Conservation (phyloP, 2,329 filamentous ascomycete genomes). For the Ascochyta lentis region DNA sequence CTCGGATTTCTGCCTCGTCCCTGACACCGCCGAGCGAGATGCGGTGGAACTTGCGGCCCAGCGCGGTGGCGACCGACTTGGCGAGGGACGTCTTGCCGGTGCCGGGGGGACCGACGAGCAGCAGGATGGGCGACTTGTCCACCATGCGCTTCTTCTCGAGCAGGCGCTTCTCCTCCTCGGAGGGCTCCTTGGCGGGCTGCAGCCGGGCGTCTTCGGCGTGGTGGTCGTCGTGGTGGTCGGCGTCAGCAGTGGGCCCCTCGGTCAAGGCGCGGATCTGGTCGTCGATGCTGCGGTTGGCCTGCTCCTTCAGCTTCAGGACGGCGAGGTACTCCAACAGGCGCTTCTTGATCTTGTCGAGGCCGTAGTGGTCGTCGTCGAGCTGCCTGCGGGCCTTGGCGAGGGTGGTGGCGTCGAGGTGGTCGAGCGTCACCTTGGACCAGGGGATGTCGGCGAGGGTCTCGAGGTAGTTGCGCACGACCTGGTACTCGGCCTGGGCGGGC, state of each 20-base stretch:
- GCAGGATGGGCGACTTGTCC: conserved; percentile 94
- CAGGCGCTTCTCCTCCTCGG: conserved; percentile 70
- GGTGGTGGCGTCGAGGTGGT: conserved; percentile 83
- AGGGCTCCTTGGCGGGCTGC: conserved; percentile 47
- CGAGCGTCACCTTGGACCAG: conserved; percentile 84
- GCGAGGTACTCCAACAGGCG: conserved; percentile 92
- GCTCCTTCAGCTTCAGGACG: conserved; percentile 93
- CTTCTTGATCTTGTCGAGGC: conserved; percentile 97
- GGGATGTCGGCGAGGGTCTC: conserved; percentile 94
- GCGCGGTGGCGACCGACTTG: conserved; percentile 87
- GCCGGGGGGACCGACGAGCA: conserved; percentile 91
- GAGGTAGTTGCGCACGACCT: conserved; percentile 89
- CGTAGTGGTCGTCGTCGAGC: conserved; percentile 95
- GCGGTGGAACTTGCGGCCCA: conserved; percentile 94
- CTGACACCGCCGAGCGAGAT: conserved; percentile 95
- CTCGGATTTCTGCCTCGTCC: conserved; percentile 95
- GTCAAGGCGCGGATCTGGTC: conserved; percentile 70
- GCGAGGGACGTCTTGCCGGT: conserved; percentile 96
- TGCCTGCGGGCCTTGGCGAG: conserved; percentile 82
- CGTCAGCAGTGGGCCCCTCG: conserved; percentile 46
- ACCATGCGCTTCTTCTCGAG: conserved; percentile 83
- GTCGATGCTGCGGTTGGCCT: conserved; percentile 83
- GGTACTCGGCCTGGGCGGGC: conserved; percentile 93
- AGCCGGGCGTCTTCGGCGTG: conserved; percentile 50
- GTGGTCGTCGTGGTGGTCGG: conserved; percentile 43